These are phyloP conservation scores for Penicillium sp. DNA, from an alignment of 2,329 filamentous ascomycete genomes.

Conservation along the genomic window DNA sequence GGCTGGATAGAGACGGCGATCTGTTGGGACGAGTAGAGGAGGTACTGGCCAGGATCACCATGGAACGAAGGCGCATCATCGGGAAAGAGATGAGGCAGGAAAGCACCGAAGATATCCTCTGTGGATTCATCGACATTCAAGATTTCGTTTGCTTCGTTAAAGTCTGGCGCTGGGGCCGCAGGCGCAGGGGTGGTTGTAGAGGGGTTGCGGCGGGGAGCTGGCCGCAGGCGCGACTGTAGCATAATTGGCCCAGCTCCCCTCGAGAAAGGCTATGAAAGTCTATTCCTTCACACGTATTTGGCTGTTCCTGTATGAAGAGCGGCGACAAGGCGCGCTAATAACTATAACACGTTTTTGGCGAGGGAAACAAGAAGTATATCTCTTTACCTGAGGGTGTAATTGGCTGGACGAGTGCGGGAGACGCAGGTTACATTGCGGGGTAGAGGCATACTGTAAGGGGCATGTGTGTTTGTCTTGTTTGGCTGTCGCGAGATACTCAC, in stretches of 20 bases:
- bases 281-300: too few species aligned
- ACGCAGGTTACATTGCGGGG: too few species aligned
- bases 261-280: not conserved
- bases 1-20: constrained; percentile 50
- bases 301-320: too few species aligned
- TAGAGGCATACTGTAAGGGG: too few species aligned
- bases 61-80: constrained; percentile 62
- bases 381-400: too few species aligned
- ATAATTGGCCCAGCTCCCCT: constrained; percentile 23
- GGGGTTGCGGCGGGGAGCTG: constrained; percentile 36
- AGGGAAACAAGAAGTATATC: too few species aligned
- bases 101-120: constrained; percentile 61
- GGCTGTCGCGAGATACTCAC: too few species aligned
- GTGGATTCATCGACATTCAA: constrained; percentile 38
- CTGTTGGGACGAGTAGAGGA: constrained; percentile 54
- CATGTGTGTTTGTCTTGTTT: too few species aligned
- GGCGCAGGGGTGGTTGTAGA: constrained; percentile 7
- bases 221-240: constrained; percentile 41
- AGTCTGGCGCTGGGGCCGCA: constrained; percentile 25
- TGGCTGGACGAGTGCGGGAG: too few species aligned
- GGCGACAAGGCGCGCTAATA: too few species aligned
- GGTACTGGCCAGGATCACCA: constrained; percentile 57
- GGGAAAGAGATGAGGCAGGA: constrained; percentile 61
- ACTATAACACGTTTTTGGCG: too few species aligned
- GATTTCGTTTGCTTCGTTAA: constrained; percentile 26